Conservation (phyloP, 768 basidiomycete genomes). For the Tylopilus plumbeoviolaceoides region DNA sequence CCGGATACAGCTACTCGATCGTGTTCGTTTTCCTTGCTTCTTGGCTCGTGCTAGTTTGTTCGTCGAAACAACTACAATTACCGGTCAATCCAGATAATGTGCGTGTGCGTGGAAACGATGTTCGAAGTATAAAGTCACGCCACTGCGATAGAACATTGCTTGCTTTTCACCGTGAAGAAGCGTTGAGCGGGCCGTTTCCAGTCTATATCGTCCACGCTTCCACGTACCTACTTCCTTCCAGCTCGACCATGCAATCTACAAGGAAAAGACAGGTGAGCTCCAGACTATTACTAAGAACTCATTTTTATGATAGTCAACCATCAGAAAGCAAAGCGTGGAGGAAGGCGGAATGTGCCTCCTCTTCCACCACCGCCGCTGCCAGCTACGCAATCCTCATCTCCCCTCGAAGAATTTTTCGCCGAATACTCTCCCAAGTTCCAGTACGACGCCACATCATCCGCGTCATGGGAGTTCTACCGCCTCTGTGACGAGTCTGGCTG, state of each 20-base stretch:
- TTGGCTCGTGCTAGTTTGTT: not conserved
- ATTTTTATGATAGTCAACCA: not conserved
- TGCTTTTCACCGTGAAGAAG: too few relatives aligned
- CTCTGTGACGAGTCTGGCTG: conserved; percentile 11
- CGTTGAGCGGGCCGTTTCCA: too few relatives aligned
- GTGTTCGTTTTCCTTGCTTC: not conserved
- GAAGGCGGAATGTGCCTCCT: not conserved
- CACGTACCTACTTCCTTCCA: too few relatives aligned
- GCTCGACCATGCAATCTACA: not conserved
- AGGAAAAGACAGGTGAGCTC: not conserved
- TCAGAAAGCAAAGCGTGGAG: not conserved
- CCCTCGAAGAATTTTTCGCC: conserved; percentile 4
- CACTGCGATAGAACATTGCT: not conserved
- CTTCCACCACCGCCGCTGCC: too few relatives aligned
- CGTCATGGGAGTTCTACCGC: conserved; percentile 14
- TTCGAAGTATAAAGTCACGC: not conserved
- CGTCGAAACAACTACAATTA: not conserved
- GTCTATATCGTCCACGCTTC: not conserved
- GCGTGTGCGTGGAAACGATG: not conserved
- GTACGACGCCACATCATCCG: conserved; percentile 4
- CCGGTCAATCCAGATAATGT: not conserved
- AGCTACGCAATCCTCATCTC: not conserved
- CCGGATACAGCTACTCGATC: not conserved
- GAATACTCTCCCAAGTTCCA: not conserved
- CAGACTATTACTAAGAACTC: not conserved